Evolutionary conservation across 345 rosid genomes (phyloP).

Genomic region (Linum tenue): DNA sequence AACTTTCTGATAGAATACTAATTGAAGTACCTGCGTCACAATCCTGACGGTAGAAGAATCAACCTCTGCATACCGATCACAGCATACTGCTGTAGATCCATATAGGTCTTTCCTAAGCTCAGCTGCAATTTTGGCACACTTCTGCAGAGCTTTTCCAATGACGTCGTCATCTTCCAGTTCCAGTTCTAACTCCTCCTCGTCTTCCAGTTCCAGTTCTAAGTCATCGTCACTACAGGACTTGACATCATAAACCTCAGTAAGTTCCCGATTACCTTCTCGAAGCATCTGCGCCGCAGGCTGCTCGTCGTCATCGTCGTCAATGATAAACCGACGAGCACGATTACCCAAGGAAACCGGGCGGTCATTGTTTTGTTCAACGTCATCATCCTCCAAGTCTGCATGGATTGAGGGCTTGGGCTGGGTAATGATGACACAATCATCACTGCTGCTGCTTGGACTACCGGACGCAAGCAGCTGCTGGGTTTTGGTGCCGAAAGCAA

Average conservation of each 20-base stretch:
- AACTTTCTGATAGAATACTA: background rate
- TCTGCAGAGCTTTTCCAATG: constrained; percentile 79
- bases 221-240: constrained; percentile 39
- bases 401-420: constrained; percentile 36
- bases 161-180: constrained; percentile 48
- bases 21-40: constrained; percentile 64
- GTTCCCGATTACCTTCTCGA: constrained; percentile 23
- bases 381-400: constrained; percentile 27
- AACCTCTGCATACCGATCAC: constrained; percentile 75
- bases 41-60: constrained; percentile 72
- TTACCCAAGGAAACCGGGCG: constrained; percentile 9
- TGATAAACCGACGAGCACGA: constrained; percentile 61
- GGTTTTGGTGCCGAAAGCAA: constrained; percentile 30
- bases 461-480: constrained; percentile 11
- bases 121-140: constrained; percentile 71
- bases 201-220: constrained; percentile 16
- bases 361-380: constrained; percentile 14
- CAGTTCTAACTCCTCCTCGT: constrained; percentile 16
- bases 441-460: constrained; percentile 18
- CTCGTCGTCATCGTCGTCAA: constrained; percentile 61
- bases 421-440: constrained; percentile 40
- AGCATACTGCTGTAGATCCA: constrained; percentile 53
- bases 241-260: constrained; percentile 33
- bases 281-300: constrained; percentile 15
- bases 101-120: constrained; percentile 71